phyloP scores from a whole-genome alignment of 2,329 filamentous ascomycete species.

The Stagonosporopsis vannaccii region DNA sequence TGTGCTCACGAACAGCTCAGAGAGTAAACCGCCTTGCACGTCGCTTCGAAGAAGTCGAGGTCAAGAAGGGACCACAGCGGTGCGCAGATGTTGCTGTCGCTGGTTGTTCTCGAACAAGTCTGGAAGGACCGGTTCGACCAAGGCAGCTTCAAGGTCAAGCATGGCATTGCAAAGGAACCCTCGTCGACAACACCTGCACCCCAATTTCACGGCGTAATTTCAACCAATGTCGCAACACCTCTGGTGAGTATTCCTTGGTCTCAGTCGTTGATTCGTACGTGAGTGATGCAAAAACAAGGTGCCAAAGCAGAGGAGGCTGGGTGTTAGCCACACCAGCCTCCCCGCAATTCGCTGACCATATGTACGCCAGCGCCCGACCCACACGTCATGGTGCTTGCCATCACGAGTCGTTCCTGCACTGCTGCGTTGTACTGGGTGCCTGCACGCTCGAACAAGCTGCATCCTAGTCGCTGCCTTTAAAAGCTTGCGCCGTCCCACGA shows the following conservation, averaged over 20 bases:
- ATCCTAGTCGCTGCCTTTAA: conserved; percentile 10
- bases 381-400: conserved; percentile 18
- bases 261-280: conserved; percentile 6
- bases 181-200: neutral
- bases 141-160: conserved; percentile 13
- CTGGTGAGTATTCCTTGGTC: neutral
- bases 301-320: conserved; percentile 13
- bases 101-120: neutral
- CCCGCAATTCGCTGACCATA: conserved; percentile 11
- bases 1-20: neutral
- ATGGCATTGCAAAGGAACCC: conserved; percentile 6
- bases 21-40: too few species aligned
- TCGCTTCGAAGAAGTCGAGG: neutral
- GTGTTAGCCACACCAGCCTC: conserved; percentile 14
- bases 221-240: neutral
- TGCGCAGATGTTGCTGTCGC: too few species aligned
- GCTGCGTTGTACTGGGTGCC: conserved; percentile 17
- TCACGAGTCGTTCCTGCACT: conserved; percentile 18
- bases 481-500: conserved; percentile 10
- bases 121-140: conserved; percentile 6
- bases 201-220: neutral
- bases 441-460: conserved; percentile 12
- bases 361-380: conserved; percentile 3
- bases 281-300: conserved; percentile 9
- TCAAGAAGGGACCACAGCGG: too few species aligned